A percentile compares a stretch with the other conserved stretches of the same genome.
Conservation (phyloP, 31 red algal genomes). For the Odonthalia washingtoniensis region DNA sequence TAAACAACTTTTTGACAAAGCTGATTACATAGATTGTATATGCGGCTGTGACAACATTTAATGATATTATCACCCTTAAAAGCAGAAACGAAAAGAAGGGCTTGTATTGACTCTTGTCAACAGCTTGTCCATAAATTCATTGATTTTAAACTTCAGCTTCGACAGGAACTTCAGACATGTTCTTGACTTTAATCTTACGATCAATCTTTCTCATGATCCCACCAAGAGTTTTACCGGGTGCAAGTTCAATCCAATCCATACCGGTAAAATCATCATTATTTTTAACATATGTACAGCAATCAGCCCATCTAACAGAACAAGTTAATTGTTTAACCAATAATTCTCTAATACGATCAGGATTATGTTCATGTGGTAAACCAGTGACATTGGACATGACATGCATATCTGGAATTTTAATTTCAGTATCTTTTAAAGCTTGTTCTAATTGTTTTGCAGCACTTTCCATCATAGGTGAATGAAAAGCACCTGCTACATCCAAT, state of each 20-base stretch:
- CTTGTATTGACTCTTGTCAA: background rate
- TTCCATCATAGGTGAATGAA: slow-evolving; percentile 96
- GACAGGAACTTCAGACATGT: slow-evolving; percentile 45
- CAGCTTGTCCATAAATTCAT: background rate
- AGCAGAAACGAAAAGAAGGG: background rate
- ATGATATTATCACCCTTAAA: background rate
- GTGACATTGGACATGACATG: slow-evolving; percentile 87
- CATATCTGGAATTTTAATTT: slow-evolving; percentile 58
- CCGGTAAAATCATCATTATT: slow-evolving; percentile 42
- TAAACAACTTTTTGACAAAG: background rate
- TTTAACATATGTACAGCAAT: slow-evolving; percentile 55
- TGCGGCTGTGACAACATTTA: background rate
- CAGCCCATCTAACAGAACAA: slow-evolving; percentile 80
- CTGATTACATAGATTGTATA: background rate
- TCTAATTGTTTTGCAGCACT: slow-evolving; percentile 75
- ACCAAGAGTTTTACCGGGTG: slow-evolving; percentile 83
- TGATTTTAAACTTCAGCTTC: background rate
- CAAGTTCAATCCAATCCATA: slow-evolving; percentile 84
- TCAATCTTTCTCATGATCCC: slow-evolving; percentile 89
- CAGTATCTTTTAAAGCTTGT: slow-evolving; percentile 57
- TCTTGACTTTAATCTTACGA: slow-evolving; percentile 85
- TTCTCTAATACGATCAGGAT: slow-evolving; percentile 11
- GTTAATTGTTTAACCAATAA: slow-evolving; percentile 90
- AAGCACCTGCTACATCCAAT: slow-evolving; percentile 94
- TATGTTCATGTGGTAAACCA: slow-evolving; percentile 8